phyloP scores from a whole-genome alignment of 164 flowering plant species.

The Piper longum region DNA sequence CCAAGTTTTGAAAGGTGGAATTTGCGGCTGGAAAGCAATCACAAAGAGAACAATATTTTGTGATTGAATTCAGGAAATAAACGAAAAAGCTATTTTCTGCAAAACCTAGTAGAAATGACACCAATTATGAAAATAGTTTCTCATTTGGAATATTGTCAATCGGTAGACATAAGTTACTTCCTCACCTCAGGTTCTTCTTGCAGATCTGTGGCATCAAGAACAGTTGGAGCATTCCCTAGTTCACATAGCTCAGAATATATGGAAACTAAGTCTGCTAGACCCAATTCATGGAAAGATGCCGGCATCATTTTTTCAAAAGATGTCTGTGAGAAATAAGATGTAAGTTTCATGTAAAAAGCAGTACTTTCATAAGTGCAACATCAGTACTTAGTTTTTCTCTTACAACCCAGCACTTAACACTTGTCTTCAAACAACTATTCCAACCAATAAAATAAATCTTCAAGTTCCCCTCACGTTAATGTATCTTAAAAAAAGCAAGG shows the following conservation, averaged over 20 bases:
- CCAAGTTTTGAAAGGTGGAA: not conserved
- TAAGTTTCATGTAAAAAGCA: not conserved
- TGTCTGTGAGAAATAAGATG: constrained; percentile 36
- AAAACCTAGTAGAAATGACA: too few species aligned
- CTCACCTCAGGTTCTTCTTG: constrained; percentile 76
- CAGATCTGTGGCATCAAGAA: constrained; percentile 72
- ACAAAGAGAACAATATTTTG: not conserved
- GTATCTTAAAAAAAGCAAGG: too few species aligned
- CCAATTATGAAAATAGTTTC: not conserved
- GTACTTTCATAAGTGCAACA: not conserved
- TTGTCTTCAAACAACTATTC: too few species aligned
- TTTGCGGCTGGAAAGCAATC: not conserved
- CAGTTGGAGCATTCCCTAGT: constrained; percentile 52
- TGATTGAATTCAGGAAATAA: too few species aligned
- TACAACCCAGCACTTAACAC: too few species aligned
- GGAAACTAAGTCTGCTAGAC: constrained; percentile 48
- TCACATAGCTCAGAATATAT: constrained; percentile 67
- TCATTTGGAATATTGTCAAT: too few species aligned
- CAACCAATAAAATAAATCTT: too few species aligned
- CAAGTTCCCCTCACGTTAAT: too few species aligned
- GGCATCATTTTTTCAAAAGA: constrained; percentile 74
- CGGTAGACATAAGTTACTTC: not conserved
- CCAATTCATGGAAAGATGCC: constrained; percentile 66
- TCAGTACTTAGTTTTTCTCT: not conserved
- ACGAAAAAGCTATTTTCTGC: not conserved